These are phyloP conservation scores for Populus nigra DNA, from an alignment of 345 rosid species.

Conservation along the genomic window DNA sequence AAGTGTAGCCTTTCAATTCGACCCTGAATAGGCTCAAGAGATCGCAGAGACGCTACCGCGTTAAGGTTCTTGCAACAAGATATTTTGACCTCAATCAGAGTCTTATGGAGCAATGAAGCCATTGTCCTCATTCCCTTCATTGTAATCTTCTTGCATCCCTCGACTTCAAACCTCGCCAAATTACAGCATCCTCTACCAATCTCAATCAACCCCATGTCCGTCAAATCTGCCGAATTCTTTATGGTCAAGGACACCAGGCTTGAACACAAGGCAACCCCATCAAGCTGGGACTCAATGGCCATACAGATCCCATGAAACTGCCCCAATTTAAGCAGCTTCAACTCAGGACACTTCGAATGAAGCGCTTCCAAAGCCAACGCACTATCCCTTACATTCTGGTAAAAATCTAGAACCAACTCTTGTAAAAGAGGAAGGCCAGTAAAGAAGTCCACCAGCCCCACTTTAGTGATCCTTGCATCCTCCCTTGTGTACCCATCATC, in stretches of 20 bases:
- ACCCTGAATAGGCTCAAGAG: constrained; percentile 62
- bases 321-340: constrained; percentile 57
- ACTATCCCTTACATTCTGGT: constrained; percentile 63
- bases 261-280: constrained; percentile 73
- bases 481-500: constrained; percentile 45
- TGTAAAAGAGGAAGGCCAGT: constrained; percentile 49
- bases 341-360: constrained; percentile 47
- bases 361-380: constrained; percentile 55
- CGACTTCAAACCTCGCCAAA: constrained; percentile 64
- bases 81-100: constrained; percentile 63
- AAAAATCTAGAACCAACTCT: constrained; percentile 63
- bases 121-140: constrained; percentile 62
- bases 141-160: constrained; percentile 78
- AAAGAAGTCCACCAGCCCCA: constrained; percentile 46
- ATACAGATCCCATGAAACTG: constrained; percentile 68
- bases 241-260: constrained; percentile 58
- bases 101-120: constrained; percentile 45
- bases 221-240: constrained; percentile 61
- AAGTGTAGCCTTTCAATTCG: constrained; percentile 65
- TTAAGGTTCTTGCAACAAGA: constrained; percentile 63
- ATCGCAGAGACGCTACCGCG: constrained; percentile 48
- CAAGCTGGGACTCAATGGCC: constrained; percentile 58
- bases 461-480: constrained; percentile 51
- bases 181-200: constrained; percentile 73
- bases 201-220: constrained; percentile 71